These are phyloP conservation scores for Leptodermis oblonga DNA, from an alignment of 257 asterid genomes.

Conservation along the genomic window DNA sequence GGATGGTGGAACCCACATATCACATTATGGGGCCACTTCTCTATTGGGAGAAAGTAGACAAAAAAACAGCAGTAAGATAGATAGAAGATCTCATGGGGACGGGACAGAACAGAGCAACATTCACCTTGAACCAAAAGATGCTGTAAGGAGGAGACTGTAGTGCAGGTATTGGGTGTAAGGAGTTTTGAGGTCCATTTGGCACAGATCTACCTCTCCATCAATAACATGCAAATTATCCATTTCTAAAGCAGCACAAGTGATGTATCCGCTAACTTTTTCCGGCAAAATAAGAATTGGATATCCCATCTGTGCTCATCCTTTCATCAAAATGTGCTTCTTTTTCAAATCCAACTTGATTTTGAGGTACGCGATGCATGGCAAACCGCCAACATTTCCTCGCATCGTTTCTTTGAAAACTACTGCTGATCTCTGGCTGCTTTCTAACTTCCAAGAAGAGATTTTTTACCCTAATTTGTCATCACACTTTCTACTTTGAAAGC, in stretches of 20 bases:
- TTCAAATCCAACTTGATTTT: slow-evolving; percentile 23
- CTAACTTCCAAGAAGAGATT: slow-evolving; percentile 11
- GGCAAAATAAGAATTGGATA: slow-evolving; percentile 16
- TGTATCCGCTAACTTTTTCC: slow-evolving; percentile 46
- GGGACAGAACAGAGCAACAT: not conserved
- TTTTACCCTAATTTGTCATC: slow-evolving; percentile 11
- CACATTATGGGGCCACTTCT: too few relatives aligned
- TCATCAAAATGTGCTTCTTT: not conserved
- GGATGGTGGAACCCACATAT: too few relatives aligned
- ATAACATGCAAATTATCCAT: slow-evolving; percentile 33
- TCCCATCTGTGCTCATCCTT: not conserved
- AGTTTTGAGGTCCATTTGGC: slow-evolving; percentile 37
- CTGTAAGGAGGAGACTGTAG: slow-evolving; percentile 40
- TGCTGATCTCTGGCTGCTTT: not conserved
- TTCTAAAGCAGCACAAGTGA: slow-evolving; percentile 34
- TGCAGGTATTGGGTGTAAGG: slow-evolving; percentile 58
- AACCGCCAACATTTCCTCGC: slow-evolving; percentile 48
- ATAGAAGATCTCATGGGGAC: too few relatives aligned
- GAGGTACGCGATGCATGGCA: slow-evolving; percentile 39
- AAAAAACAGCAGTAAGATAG: too few relatives aligned
- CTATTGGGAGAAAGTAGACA: too few relatives aligned
- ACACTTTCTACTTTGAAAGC: not conserved
- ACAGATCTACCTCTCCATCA: slow-evolving; percentile 44
- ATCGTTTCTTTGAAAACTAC: slow-evolving; percentile 30
- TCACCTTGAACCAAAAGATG: slow-evolving; percentile 60